Evolutionary conservation across 805 yeast genomes (phyloP).

Genomic region (Saturnispora halmiae): DNA sequence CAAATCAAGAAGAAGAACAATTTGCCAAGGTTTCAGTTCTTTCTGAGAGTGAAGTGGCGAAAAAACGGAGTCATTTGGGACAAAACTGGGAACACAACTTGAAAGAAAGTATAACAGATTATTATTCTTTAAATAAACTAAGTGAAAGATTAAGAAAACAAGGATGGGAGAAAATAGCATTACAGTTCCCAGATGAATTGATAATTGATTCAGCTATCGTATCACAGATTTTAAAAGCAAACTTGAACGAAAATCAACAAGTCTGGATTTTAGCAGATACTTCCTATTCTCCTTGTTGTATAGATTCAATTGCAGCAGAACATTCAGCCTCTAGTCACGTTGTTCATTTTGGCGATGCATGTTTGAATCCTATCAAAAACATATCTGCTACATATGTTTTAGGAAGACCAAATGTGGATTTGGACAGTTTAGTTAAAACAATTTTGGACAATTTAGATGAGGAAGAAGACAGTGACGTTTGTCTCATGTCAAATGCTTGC

Average conservation of each 20-base stretch:
- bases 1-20: slow-evolving; percentile 54
- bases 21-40: slow-evolving; percentile 33
- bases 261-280: slow-evolving; percentile 91
- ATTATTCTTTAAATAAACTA: slow-evolving; percentile 41
- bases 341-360: slow-evolving; percentile 92
- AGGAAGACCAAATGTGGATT: slow-evolving; percentile 55
- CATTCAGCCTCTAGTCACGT: slow-evolving; percentile 81
- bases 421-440: slow-evolving; percentile 28
- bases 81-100: slow-evolving; percentile 25
- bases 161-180: slow-evolving; percentile 48
- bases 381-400: slow-evolving; percentile 73
- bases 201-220: slow-evolving; percentile 73
- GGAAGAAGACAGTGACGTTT: slow-evolving; percentile 35
- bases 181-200: slow-evolving; percentile 83
- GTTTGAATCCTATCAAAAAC: slow-evolving; percentile 68
- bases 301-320: slow-evolving; percentile 94
- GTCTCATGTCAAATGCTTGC: slow-evolving; percentile 71
- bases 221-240: slow-evolving; percentile 42
- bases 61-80: slow-evolving; percentile 21
- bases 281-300: slow-evolving; percentile 90
- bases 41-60: slow-evolving; percentile 15
- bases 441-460: slow-evolving; percentile 38
- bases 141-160: slow-evolving; percentile 16
- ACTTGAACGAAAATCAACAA: slow-evolving; percentile 24
- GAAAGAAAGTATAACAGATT: slow-evolving; percentile 32